Evolutionary conservation across 768 basidiomycete genomes (phyloP), one percentile per base, ranked within the genome.

Genomic region (Goffeauzyma gilvescens): DNA sequence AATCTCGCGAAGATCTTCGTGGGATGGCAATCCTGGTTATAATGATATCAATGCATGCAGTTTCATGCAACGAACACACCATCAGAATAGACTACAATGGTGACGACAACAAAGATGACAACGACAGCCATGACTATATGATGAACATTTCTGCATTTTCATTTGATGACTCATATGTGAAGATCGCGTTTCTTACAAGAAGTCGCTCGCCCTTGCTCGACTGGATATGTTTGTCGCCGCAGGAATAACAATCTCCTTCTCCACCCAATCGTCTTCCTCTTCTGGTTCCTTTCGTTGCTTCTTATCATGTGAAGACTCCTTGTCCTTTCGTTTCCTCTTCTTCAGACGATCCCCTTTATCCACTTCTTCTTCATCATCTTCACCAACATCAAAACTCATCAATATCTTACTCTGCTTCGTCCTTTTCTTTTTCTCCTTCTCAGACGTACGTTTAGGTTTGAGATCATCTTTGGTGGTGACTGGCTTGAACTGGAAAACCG

Each of bases 1-100:
- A 84, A 84, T 59, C 65, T 95, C 15, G 77, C 76, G 2, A 71
- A 69, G n/a, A 84, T 95, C 50, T 96, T 72, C 57, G 34, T 42
- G 32, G 60, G 60, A n/a, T n/a, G n/a, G n/a, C n/a, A n/a, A n/a
- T n/a, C n/a, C n/a, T n/a, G n/a, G n/a, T n/a, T n/a, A n/a, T n/a
- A n/a, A n/a, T n/a, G n/a, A n/a, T n/a, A n/a, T n/a, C n/a, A n/a
- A n/a, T n/a, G n/a, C n/a, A n/a, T n/a, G n/a, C n/a, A n/a, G n/a
- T n/a, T n/a, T n/a, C n/a, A n/a, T n/a, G n/a, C n/a, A n/a, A n/a
- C n/a, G n/a, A n/a, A n/a, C n/a, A n/a, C n/a, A n/a, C n/a, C n/a
- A n/a, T n/a, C n/a, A n/a, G n/a, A n/a, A n/a, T n/a, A n/a, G n/a
- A n/a, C n/a, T n/a, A n/a, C n/a, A n/a, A n/a, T n/a, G n/a, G n/a